Percentiles rank a stretch among this genome's conserved stretches.
Conservation (phyloP, 2,329 filamentous ascomycete species). For the Beauveria varroae region DNA sequence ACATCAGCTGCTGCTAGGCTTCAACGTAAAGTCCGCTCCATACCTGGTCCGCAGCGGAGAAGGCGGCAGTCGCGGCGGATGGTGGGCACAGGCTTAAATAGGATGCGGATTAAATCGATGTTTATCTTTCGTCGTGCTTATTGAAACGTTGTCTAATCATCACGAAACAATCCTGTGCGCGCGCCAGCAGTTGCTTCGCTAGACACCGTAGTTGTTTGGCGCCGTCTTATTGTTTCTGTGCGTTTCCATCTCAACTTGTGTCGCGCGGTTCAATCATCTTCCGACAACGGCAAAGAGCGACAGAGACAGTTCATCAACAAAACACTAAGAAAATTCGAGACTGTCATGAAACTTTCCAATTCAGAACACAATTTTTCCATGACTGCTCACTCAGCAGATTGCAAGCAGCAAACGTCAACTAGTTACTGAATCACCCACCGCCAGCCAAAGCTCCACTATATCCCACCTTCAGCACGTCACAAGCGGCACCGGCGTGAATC, state of each 20-base stretch:
- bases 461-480: constrained; percentile 10
- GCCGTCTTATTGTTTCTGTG: not conserved
- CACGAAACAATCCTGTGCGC: no score
- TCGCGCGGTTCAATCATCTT: not conserved
- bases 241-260: not conserved
- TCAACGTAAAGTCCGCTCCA: constrained; percentile 3
- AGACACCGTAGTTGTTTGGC: not conserved
- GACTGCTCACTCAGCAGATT: not conserved
- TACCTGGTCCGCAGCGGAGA: constrained; percentile 5
- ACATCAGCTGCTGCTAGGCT: not conserved
- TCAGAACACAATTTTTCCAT: not conserved
- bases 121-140: not conserved
- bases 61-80: not conserved
- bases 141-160: not conserved
- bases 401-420: not conserved
- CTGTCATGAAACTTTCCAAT: not conserved
- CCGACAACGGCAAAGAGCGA: not conserved
- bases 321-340: not conserved
- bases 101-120: not conserved
- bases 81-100: not conserved
- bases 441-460: constrained; percentile 2
- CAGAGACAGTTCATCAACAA: not conserved
- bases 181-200: not conserved
- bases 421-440: not conserved
- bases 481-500: not conserved